Evolutionary conservation across 1,284 basidiomycete species (phyloP).

Genomic region (Hypsizygus ulmarius): DNA sequence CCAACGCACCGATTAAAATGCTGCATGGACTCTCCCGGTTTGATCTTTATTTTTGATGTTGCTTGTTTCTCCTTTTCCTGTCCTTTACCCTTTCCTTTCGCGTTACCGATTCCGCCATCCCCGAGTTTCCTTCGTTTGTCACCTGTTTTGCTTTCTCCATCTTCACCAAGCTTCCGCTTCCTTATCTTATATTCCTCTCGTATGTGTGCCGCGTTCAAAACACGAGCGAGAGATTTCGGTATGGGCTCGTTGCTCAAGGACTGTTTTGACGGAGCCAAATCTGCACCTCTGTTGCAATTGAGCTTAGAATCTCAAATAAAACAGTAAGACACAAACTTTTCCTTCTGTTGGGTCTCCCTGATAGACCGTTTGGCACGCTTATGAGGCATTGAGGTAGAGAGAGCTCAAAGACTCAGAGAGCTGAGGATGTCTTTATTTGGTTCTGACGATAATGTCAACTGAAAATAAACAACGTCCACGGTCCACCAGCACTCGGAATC

Average conservation of each 20-base stretch:
- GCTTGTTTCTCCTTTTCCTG: conserved; percentile 20
- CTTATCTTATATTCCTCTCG: conserved; percentile 52
- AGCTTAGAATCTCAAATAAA: conserved; percentile 2
- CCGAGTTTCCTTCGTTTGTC: conserved; percentile 38
- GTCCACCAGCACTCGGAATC: no score
- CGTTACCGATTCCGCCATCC: conserved; percentile 18
- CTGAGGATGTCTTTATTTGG: no score
- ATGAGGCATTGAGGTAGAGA: conserved; percentile 51
- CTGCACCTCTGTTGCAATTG: conserved; percentile 39
- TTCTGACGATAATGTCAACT: no score
- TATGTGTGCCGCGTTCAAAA: conserved; percentile 60
- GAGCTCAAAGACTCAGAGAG: no score
- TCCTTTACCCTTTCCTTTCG: conserved; percentile 24
- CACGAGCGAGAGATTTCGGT: conserved; percentile 62
- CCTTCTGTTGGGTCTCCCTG: conserved; percentile 11
- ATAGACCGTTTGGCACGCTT: conserved; percentile 52
- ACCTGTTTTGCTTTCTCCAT: conserved; percentile 27
- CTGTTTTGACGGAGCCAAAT: conserved; percentile 45
- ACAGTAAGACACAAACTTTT: conserved; percentile 21
- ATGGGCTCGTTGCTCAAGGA: conserved; percentile 51
- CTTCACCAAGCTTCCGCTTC: conserved; percentile 42
- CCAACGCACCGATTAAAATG: conserved; percentile 68
- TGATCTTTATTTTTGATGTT: conserved; percentile 42
- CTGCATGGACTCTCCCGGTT: conserved; percentile 64
- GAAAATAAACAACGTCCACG: no score